phyloP scores from a whole-genome alignment of 331 rosid species.

The Phaseolus coccineus region DNA sequence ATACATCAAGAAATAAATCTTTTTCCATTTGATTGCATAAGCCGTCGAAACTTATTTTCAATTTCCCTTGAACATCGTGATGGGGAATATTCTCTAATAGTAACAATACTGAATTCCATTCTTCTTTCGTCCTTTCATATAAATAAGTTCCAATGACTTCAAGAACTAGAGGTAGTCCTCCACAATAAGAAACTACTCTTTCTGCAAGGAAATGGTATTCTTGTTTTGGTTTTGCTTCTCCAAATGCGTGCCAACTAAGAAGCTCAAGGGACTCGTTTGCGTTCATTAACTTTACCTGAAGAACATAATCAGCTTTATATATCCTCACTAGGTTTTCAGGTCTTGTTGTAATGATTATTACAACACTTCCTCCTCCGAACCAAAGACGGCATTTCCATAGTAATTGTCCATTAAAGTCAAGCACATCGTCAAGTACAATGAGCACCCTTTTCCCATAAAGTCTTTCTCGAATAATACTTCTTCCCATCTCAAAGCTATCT shows the following conservation, averaged over 20 bases:
- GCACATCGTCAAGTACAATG: background rate
- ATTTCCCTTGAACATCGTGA: too few relatives aligned
- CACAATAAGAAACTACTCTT: background rate
- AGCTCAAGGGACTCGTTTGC: background rate
- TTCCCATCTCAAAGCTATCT: background rate
- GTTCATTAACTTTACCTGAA: background rate
- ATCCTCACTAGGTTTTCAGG: too few relatives aligned
- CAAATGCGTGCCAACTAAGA: constrained; percentile 23
- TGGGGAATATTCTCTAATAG: background rate
- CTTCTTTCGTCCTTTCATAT: background rate
- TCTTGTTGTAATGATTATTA: background rate
- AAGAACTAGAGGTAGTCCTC: constrained; percentile 20
- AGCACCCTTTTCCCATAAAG: background rate
- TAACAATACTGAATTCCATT: background rate
- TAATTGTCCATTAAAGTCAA: too few relatives aligned
- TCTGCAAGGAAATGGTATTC: background rate
- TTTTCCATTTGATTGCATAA: background rate
- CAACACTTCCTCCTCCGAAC: background rate
- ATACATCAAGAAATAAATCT: constrained; percentile 7
- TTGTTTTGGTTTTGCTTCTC: background rate
- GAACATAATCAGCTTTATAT: background rate
- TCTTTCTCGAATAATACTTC: background rate
- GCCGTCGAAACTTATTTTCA: constrained; percentile 5
- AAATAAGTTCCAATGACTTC: constrained; percentile 27
- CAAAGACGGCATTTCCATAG: too few relatives aligned